phyloP scores from a whole-genome alignment of 2,329 filamentous ascomycete species.

The Rhexocercosporidium sp. region DNA sequence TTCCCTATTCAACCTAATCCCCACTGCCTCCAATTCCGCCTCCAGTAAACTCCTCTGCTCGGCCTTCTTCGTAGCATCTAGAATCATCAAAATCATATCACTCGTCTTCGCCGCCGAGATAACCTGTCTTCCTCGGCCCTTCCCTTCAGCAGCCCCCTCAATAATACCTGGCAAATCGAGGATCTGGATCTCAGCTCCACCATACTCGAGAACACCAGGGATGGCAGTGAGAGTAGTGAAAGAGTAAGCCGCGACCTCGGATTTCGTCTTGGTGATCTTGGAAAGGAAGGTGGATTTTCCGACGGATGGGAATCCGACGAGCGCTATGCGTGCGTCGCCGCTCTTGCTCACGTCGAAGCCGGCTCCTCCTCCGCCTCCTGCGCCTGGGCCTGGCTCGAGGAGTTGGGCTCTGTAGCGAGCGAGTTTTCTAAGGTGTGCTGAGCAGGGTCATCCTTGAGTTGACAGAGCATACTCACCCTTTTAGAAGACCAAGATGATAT shows the following conservation, averaged over 20 bases:
- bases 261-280: slow-evolving; percentile 97
- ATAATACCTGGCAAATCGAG: slow-evolving; percentile 98
- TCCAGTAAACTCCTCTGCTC: slow-evolving; percentile 91
- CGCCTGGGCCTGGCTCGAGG: slow-evolving; percentile 83
- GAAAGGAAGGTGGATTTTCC: slow-evolving; percentile 99
- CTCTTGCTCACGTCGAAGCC: slow-evolving; percentile 96
- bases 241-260: slow-evolving; percentile 92
- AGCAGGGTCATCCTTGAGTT: slow-evolving; percentile 9
- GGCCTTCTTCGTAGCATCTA: slow-evolving; percentile 95
- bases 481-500: slow-evolving; percentile 96
- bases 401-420: slow-evolving; percentile 93
- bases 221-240: slow-evolving; percentile 99
- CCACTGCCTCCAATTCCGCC: slow-evolving; percentile 91
- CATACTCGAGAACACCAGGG: slow-evolving; percentile 95
- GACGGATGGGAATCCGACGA: slow-evolving; percentile 98
- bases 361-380: slow-evolving; percentile 76
- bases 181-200: slow-evolving; percentile 96
- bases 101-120: slow-evolving; percentile 98
- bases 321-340: slow-evolving; percentile 93
- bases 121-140: slow-evolving; percentile 93
- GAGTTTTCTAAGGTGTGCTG: slow-evolving; percentile 72
- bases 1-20: slow-evolving; percentile 89
- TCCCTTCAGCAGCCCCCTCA: slow-evolving; percentile 93
- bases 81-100: slow-evolving; percentile 94
- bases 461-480: slow-evolving; percentile 73